Conservation (phyloP, 176 grass and related monocot genomes). For the Paspalum notatum region DNA sequence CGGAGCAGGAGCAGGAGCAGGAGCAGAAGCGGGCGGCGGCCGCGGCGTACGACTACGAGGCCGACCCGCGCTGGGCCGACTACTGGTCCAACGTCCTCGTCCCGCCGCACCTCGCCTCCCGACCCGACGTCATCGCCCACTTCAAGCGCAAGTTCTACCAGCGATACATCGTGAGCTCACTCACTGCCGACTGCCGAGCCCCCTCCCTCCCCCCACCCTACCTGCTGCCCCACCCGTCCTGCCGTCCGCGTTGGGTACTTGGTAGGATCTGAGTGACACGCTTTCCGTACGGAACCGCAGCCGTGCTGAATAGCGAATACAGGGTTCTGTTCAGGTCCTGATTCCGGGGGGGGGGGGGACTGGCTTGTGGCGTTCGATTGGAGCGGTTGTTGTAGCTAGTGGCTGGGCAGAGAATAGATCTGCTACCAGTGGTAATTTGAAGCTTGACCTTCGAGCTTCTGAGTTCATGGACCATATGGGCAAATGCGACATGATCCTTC, state of each 20-base stretch:
- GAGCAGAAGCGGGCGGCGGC: conserved; percentile 66
- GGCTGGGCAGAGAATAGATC: too few relatives aligned
- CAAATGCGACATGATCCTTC: not conserved
- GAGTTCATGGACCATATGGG: not conserved
- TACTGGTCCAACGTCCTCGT: conserved; percentile 88
- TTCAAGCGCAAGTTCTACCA: conserved; percentile 98
- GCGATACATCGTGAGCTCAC: conserved; percentile 31
- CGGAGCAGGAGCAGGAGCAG: conserved; percentile 65
- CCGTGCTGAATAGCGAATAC: not conserved
- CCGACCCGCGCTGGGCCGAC: conserved; percentile 75
- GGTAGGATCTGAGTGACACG: conserved; percentile 29
- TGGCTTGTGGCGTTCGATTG: not conserved
- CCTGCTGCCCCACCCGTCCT: not conserved
- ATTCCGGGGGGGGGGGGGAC: not conserved
- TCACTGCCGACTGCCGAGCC: not conserved
- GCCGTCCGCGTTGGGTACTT: not conserved
- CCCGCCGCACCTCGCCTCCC: conserved; percentile 69
- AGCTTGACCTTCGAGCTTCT: not conserved
- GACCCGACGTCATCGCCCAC: conserved; percentile 74
- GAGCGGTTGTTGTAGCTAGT: not conserved
- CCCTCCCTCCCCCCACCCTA: too few relatives aligned
- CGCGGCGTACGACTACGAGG: conserved; percentile 86
- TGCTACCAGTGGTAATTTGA: too few relatives aligned
- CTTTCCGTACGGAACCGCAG: not conserved
- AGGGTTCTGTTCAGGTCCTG: not conserved